These are phyloP conservation scores for Tagetes erecta DNA, from an alignment of 129 eudicot genomes.

Conservation along the genomic window DNA sequence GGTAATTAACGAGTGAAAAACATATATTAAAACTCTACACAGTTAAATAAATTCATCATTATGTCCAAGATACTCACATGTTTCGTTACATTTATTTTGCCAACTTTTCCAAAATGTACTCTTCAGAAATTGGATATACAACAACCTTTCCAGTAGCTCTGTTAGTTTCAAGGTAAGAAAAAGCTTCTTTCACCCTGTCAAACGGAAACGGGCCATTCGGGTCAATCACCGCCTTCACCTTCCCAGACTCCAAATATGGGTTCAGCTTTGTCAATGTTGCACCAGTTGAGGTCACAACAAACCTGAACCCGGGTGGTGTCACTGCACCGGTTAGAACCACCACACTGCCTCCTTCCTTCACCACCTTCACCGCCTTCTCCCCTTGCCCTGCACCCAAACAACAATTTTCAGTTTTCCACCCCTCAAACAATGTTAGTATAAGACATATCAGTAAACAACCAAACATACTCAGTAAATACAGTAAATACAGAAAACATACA, in stretches of 20 bases:
- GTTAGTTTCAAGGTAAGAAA: conserved; percentile 29
- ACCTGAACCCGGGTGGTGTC: conserved; percentile 43
- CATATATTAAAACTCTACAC: not conserved
- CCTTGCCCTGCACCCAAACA: conserved; percentile 37
- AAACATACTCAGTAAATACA: no score
- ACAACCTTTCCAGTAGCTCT: conserved; percentile 38
- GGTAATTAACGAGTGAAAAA: not conserved
- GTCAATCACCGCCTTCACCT: conserved; percentile 44
- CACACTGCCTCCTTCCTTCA: conserved; percentile 45
- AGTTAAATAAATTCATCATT: conserved; percentile 14
- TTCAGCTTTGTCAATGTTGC: conserved; percentile 34
- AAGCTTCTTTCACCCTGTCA: conserved; percentile 44
- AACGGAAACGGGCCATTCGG: conserved; percentile 41
- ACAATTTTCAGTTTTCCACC: not conserved
- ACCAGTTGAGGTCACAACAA: conserved; percentile 40
- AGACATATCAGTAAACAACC: not conserved
- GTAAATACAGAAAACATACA: no score
- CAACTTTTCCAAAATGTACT: conserved; percentile 32
- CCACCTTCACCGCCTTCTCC: conserved; percentile 45
- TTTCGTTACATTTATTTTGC: conserved; percentile 30
- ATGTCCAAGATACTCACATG: conserved; percentile 17
- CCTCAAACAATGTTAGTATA: not conserved
- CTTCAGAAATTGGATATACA: conserved; percentile 42
- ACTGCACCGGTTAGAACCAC: conserved; percentile 40
- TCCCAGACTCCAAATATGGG: conserved; percentile 37